Evolutionary conservation across 495 filamentous ascomycete species (phyloP).

Genomic region (Monascus purpureus): DNA sequence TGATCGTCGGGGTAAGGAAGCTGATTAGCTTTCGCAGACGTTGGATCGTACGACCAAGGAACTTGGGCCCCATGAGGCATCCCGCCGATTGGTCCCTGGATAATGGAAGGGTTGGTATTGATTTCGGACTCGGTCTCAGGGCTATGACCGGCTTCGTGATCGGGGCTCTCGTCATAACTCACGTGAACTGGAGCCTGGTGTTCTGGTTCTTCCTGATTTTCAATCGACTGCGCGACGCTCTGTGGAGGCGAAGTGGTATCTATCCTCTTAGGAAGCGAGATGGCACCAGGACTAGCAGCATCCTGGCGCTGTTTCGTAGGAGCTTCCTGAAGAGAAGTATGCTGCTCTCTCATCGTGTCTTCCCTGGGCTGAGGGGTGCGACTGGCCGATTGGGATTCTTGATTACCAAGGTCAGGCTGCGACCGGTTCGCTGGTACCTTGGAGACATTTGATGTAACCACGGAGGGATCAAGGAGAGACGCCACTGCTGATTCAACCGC

Average conservation of each 20-base stretch:
- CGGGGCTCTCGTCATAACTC: conserved; percentile 36
- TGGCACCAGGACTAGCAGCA: conserved; percentile 25
- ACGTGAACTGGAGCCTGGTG: conserved; percentile 49
- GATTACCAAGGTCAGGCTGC: conserved; percentile 17
- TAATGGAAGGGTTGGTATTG: conserved; percentile 64
- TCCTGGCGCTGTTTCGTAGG: conserved; percentile 33
- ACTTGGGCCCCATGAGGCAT: conserved; percentile 29
- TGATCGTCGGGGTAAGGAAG: conserved; percentile 27
- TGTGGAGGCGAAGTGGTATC: conserved; percentile 57
- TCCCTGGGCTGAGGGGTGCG: conserved; percentile 6
- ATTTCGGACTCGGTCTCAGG: conserved; percentile 47
- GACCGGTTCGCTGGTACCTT: conserved; percentile 23
- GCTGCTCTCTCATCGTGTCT: conserved; percentile 6
- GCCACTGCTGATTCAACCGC: conserved; percentile 79
- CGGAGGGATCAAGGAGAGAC: conserved; percentile 68
- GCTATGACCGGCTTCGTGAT: conserved; percentile 47
- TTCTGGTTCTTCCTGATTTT: conserved; percentile 36
- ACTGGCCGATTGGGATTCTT: conserved; percentile 5
- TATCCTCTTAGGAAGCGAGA: conserved; percentile 31
- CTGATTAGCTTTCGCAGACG: conserved; percentile 32
- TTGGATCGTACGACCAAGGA: conserved; percentile 39
- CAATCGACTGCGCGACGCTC: conserved; percentile 52
- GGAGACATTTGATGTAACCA: conserved; percentile 26
- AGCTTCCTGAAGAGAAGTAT: conserved; percentile 19
- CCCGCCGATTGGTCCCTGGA: conserved; percentile 52